Evolutionary conservation across 345 rosid genomes (phyloP), one percentile per base, ranked within the genome.

Genomic region (Ceriops decandra): DNA sequence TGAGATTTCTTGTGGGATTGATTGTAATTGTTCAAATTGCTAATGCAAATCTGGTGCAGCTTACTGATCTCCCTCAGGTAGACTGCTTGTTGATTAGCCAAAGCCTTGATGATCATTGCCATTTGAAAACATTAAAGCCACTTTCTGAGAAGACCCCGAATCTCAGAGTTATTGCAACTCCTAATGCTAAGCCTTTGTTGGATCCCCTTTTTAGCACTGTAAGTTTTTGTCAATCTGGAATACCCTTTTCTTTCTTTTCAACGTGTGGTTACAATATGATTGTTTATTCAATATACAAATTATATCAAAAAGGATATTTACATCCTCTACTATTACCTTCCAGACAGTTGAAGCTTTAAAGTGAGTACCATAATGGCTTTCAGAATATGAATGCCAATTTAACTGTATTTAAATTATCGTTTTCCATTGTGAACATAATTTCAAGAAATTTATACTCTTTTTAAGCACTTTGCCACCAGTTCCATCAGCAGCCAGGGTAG

Each of bases 41-140:
- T 54, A 35, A 35, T 69, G 52, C 33, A 66, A 72, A 20, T 76
- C 58, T 62, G 22, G 31, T 84, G 84, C 90, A 93, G 98, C 95
- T 93, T 67, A 82, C 81, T 76, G 92, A 90, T 82, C 85, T 90
- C 80, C 95, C 90, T 74, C 74, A 80, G 74, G 66, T 89, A 69
- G 96, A 93, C 77, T 88, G 85, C 70, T 67, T 93, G n/a, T 80
- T 91, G 77, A 91, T 93, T 33, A 89, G 95, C 16, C 97, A 93
- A 85, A 91, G 97, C 83, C 96, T 89, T 57, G 97, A 93, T 76
- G 97, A 93, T 68, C 97, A 93, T 74, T 91, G 97, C 78, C 97
- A 91, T 75, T 74, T 93, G 72, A 93, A 85, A 80, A 89, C 96
- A 49, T 77, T 91, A 36, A 84, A 76, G 71, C 97, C 91, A 21